Evolutionary conservation across 108 stramenopile genomes (phyloP), one percentile per base, ranked within the genome.

Genomic region (Mayamaea pseudoterrestris): DNA sequence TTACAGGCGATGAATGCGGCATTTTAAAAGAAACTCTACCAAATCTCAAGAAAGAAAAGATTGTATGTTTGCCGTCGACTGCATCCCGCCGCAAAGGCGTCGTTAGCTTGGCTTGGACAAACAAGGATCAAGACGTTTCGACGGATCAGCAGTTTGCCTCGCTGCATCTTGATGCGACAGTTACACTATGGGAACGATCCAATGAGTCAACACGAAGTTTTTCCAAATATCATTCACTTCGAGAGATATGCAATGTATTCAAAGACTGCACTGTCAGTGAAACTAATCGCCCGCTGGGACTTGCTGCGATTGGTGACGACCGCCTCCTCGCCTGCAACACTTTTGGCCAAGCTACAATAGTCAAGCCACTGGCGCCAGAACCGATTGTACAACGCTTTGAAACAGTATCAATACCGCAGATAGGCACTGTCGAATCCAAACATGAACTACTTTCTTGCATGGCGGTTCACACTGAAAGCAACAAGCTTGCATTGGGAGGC

Each of bases 1-100:
- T 89, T n/a, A 81, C 86, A 9, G 86, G 86, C 54, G 86, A 89
- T 52, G 86, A 89, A 63, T 83, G 81, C 36, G 86, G 86, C 5
- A 52, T 83, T 20, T 49, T 89, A 13, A 89, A 89, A 62, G 86
- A 89, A 64, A 58, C 50, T 14, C 80, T 83, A 30, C 81, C 81
- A 12, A 76, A 80, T 47, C 23, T 76, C 17, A 49, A 70, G 7
- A 55, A 39, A 20, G 12, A 14, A 47, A 63, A 41, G 35, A 46
- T 35, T 8, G 5, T 13, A 30, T 66, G 16, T 61, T 71, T 30
- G 70, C 55, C 27, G 65, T 57, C 3, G 68, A 63, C 18, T 56
- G 30, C 28, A 20, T 32, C 34, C 57, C 47, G 84, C 25, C 44
- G 58, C 13, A 30, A 63, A 27, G 86, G 86, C 13, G 60, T 88